Evolutionary conservation across 2,329 filamentous ascomycete genomes (phyloP).

Genomic region (Domatiomyces catenatus): DNA sequence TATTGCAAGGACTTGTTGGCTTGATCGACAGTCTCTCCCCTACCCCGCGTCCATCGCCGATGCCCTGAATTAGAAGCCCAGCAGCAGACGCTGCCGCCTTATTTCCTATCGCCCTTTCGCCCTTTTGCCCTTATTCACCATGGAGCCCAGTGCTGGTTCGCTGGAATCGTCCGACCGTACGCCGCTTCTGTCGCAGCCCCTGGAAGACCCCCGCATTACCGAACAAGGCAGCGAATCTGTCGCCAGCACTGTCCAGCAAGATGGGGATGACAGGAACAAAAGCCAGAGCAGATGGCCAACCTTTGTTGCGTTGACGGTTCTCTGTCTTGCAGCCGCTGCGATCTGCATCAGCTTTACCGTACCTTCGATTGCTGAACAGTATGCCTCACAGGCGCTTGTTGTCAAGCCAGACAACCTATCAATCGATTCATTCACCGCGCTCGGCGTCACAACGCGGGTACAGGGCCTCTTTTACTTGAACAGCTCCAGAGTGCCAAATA

Average conservation of each 20-base stretch:
- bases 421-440: constrained; percentile 65
- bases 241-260: constrained; percentile 5
- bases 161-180: constrained; percentile 28
- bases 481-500: constrained; percentile 55
- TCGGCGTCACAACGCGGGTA: constrained; percentile 64
- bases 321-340: constrained; percentile 47
- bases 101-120: background rate
- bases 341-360: constrained; percentile 70
- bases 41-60: background rate
- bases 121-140: constrained; percentile 1
- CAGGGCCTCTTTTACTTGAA: constrained; percentile 73
- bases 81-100: background rate
- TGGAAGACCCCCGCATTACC: constrained; percentile 21
- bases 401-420: constrained; percentile 72
- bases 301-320: constrained; percentile 51
- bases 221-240: constrained; percentile 14
- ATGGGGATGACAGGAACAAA: constrained; percentile 12
- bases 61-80: background rate
- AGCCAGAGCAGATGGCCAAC: constrained; percentile 55
- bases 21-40: background rate
- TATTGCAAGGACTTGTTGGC: background rate
- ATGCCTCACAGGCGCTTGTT: constrained; percentile 67
- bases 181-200: constrained; percentile 25
- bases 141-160: constrained; percentile 18
- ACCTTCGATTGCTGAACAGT: constrained; percentile 66